Percentiles rank a stretch among this genome's conserved stretches.
Conservation (phyloP, 208 protist genomes). For the Vickermania spadyakhi region DNA sequence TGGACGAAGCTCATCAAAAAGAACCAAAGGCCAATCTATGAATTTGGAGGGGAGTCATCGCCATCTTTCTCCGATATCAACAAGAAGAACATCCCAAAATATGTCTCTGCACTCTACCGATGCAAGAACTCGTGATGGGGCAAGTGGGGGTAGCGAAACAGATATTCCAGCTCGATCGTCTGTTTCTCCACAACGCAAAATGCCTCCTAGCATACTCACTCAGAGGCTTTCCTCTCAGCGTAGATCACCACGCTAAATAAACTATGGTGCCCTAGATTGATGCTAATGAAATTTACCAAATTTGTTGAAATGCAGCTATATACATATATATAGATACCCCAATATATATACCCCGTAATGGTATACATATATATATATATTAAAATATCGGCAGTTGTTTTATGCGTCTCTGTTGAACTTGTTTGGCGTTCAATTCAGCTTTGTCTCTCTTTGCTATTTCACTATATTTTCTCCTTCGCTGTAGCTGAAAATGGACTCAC, state of each 20-base stretch:
- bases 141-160: neutral
- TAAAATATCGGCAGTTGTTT: no score
- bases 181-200: neutral
- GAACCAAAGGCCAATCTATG: neutral
- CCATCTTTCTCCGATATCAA: neutral
- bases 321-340: no score
- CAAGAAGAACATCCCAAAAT: neutral
- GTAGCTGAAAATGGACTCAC: slow-evolving; percentile 41
- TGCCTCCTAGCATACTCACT: neutral
- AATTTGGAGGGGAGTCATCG: neutral
- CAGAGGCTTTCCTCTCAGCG: neutral
- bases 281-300: no score
- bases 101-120: neutral
- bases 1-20: slow-evolving; percentile 1
- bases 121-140: neutral
- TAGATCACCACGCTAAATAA: neutral
- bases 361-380: no score
- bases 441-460: slow-evolving; percentile 7
- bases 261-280: no score
- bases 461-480: slow-evolving; percentile 5
- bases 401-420: no score
- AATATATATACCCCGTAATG: no score
- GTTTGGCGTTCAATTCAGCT: neutral
- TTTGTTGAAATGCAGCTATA: no score
- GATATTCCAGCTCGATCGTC: neutral